Evolutionary conservation across 768 basidiomycete species (phyloP).

Genomic region (Bullera alba): DNA sequence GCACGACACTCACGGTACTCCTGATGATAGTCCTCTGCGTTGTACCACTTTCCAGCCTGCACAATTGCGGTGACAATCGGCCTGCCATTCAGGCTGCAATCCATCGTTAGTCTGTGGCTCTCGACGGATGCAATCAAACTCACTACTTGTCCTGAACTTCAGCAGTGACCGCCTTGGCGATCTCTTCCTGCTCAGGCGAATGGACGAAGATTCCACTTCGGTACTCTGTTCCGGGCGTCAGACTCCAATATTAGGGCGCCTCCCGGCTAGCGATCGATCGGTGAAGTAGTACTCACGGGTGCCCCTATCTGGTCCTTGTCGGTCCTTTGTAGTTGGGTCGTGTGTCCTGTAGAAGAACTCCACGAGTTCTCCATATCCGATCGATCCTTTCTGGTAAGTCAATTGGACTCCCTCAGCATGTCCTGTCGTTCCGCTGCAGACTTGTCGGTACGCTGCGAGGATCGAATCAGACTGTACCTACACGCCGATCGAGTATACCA

Average conservation of each 20-base stretch:
- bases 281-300: slow-evolving; percentile 53
- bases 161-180: slow-evolving; percentile 68
- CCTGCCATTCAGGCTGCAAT: slow-evolving; percentile 54
- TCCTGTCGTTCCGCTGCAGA: slow-evolving; percentile 72
- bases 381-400: slow-evolving; percentile 70
- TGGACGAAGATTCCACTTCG: slow-evolving; percentile 85
- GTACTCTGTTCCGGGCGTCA: slow-evolving; percentile 57
- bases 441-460: slow-evolving; percentile 55
- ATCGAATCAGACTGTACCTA: background rate
- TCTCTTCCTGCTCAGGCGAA: slow-evolving; percentile 61
- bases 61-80: slow-evolving; percentile 73
- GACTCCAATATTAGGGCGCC: background rate
- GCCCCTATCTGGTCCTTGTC: slow-evolving; percentile 70
- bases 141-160: slow-evolving; percentile 82
- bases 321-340: slow-evolving; percentile 76
- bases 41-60: slow-evolving; percentile 66
- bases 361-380: slow-evolving; percentile 81
- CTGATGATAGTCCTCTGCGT: slow-evolving; percentile 48
- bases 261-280: background rate
- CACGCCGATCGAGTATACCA: background rate
- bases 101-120: background rate
- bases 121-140: slow-evolving; percentile 23
- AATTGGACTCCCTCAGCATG: slow-evolving; percentile 86
- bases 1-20: slow-evolving; percentile 54
- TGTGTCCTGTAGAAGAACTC: slow-evolving; percentile 95